These are phyloP conservation scores for Mucor irregularis DNA, from an alignment of 371 early-diverging fungal species.

Conservation along the genomic window DNA sequence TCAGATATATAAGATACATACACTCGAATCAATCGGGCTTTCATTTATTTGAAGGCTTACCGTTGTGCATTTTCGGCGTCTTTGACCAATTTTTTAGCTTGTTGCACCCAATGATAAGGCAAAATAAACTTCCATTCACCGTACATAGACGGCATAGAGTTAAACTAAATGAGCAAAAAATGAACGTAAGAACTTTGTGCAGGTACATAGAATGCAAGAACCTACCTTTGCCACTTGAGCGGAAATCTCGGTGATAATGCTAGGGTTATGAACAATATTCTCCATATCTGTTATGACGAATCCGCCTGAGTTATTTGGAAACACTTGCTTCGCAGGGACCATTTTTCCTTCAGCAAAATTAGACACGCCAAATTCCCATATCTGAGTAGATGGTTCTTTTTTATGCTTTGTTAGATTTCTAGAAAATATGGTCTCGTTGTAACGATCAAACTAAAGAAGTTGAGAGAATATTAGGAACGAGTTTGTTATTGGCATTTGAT, in stretches of 20 bases:
- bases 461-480: too few species aligned
- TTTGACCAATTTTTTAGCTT: not conserved
- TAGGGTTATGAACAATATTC: constrained; percentile 12
- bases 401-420: constrained; percentile 16
- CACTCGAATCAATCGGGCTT: not conserved
- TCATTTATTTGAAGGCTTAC: not conserved
- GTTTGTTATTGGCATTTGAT: not conserved
- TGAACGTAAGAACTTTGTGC: too few species aligned
- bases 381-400: constrained; percentile 12
- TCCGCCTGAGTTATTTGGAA: constrained; percentile 24
- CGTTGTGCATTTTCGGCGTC: not conserved
- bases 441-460: constrained; percentile 22
- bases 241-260: constrained; percentile 2
- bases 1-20: not conserved
- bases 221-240: constrained; percentile 6
- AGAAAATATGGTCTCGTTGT: not conserved
- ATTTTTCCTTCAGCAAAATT: constrained; percentile 3
- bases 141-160: not conserved
- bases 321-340: constrained; percentile 9
- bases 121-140: constrained; percentile 23
- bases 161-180: constrained; percentile 7
- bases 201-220: too few species aligned
- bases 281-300: constrained; percentile 20
- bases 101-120: constrained; percentile 2
- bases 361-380: constrained; percentile 26